Conservation (phyloP, 2,329 filamentous ascomycete species). For the Phyllosticta citribraziliensis region DNA sequence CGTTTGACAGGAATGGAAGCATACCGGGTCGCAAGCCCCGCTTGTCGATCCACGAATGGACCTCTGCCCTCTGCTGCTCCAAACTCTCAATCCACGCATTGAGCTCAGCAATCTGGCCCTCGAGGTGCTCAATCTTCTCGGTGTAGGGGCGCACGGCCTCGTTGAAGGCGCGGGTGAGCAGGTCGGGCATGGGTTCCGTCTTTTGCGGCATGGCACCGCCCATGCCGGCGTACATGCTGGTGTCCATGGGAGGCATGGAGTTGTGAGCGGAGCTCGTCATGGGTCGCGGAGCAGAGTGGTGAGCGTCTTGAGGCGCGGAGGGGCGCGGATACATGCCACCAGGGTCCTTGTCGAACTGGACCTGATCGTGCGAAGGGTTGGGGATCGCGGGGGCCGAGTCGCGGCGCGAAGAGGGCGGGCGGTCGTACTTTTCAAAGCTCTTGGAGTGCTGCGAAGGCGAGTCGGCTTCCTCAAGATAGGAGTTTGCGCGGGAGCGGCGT, state of each 20-base stretch:
- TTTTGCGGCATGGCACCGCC: conserved; percentile 14
- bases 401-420: conserved; percentile 30
- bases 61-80: conserved; percentile 41
- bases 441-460: conserved; percentile 25
- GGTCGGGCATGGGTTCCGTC: conserved; percentile 39
- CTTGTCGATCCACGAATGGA: conserved; percentile 48
- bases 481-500: conserved; percentile 36
- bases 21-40: conserved; percentile 42
- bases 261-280: conserved; percentile 12
- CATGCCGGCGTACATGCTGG: conserved; percentile 11
- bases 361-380: conserved; percentile 18
- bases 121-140: conserved; percentile 44
- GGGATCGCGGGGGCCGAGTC: conserved; percentile 17
- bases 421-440: conserved; percentile 30
- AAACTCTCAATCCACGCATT: conserved; percentile 41
- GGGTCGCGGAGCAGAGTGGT: conserved; percentile 14
- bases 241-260: conserved; percentile 17
- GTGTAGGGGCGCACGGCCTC: conserved; percentile 42
- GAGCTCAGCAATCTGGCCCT: conserved; percentile 42
- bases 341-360: conserved; percentile 18
- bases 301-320: conserved; percentile 31
- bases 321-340: conserved; percentile 37
- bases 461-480: conserved; percentile 37
- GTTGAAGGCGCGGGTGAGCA: conserved; percentile 44
- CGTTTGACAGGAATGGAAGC: conserved; percentile 12